These are phyloP conservation scores for Raddia distichophylla DNA, from an alignment of 176 grass and related monocot species.

Conservation along the genomic window DNA sequence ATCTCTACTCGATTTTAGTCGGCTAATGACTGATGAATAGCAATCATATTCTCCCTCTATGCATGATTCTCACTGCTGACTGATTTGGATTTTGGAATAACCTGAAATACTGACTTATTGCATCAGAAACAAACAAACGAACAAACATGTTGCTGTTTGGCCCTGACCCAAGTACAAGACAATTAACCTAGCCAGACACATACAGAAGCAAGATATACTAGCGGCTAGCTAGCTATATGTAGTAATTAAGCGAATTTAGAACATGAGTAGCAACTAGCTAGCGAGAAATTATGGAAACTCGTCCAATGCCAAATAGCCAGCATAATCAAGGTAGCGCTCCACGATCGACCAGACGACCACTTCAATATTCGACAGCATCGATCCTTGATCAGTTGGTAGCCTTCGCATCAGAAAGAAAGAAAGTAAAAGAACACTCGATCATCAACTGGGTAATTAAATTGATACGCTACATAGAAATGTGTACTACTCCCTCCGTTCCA, in stretches of 20 bases:
- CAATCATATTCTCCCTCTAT: background rate
- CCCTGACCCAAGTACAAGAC: background rate
- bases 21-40: no score
- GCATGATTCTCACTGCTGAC: background rate
- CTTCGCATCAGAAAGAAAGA: background rate
- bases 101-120: background rate
- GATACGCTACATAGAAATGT: background rate
- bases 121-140: background rate
- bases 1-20: no score
- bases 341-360: background rate
- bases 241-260: background rate
- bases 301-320: background rate
- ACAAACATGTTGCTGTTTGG: background rate
- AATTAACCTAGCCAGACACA: background rate
- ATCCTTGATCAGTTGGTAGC: constrained; percentile 4
- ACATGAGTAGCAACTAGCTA: background rate
- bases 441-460: background rate
- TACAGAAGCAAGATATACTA: constrained; percentile 3
- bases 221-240: background rate
- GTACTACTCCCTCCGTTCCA: no score
- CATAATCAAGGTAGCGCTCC: background rate
- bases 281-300: background rate
- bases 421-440: background rate
- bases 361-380: background rate
- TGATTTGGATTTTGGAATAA: background rate